phyloP scores from a whole-genome alignment of 1,139 yeast genomes.

The Kodamaea anthophila region DNA sequence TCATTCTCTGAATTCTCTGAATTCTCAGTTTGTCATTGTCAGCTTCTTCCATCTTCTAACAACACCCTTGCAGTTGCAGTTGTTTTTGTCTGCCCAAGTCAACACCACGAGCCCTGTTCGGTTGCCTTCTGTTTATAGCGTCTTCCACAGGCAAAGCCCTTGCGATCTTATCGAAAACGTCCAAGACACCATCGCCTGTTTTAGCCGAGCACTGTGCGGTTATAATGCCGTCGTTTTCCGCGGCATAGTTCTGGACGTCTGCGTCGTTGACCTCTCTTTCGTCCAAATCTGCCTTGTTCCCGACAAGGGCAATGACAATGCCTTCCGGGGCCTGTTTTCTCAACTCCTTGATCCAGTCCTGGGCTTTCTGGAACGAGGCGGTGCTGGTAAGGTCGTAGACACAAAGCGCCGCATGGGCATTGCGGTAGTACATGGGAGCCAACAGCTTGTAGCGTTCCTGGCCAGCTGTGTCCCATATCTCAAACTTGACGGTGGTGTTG shows the following conservation, averaged over 20 bases:
- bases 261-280: conserved; percentile 41
- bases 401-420: conserved; percentile 34
- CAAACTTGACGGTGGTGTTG: conserved; percentile 27
- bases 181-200: conserved; percentile 42
- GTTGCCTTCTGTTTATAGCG: conserved; percentile 22
- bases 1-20: too few species aligned
- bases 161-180: conserved; percentile 36
- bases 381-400: conserved; percentile 25
- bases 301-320: conserved; percentile 47
- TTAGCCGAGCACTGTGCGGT: conserved; percentile 44
- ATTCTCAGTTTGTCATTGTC: too few species aligned
- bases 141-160: conserved; percentile 42
- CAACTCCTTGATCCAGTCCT: conserved; percentile 92
- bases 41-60: conserved; percentile 20
- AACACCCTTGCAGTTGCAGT: conserved; percentile 22
- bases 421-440: conserved; percentile 47
- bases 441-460: conserved; percentile 43
- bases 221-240: conserved; percentile 22
- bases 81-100: conserved; percentile 32
- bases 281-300: conserved; percentile 56
- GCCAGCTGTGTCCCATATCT: conserved; percentile 52
- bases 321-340: conserved; percentile 85
- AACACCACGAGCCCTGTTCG: conserved; percentile 28
- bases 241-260: conserved; percentile 33
- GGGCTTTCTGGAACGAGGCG: conserved; percentile 81